Percentiles rank a stretch among this genome's conserved stretches.
Evolutionary conservation across 306 rosid genomes (phyloP).

Genomic region (Senna tora): DNA sequence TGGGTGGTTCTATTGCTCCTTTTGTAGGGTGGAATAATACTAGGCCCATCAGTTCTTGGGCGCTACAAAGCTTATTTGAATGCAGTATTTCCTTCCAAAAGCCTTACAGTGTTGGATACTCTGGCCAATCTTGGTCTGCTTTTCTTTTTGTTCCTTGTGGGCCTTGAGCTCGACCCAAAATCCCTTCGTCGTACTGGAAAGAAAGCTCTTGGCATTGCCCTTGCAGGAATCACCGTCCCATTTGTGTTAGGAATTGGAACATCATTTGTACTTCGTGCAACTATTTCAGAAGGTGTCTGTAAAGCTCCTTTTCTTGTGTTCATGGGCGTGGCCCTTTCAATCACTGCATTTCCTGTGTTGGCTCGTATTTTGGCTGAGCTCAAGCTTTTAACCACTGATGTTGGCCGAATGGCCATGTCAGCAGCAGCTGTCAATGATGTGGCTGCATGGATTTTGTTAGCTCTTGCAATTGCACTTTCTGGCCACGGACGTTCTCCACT

Average conservation of each 20-base stretch:
- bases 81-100: slow-evolving; percentile 55
- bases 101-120: slow-evolving; percentile 67
- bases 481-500: slow-evolving; percentile 48
- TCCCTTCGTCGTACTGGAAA: slow-evolving; percentile 63
- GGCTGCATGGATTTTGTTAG: slow-evolving; percentile 77
- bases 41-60: slow-evolving; percentile 76
- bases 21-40: slow-evolving; percentile 66
- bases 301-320: slow-evolving; percentile 64
- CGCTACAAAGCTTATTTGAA: slow-evolving; percentile 44
- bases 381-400: slow-evolving; percentile 63
- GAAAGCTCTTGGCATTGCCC: slow-evolving; percentile 59
- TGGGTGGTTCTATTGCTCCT: too few relatives aligned
- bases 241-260: slow-evolving; percentile 71
- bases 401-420: slow-evolving; percentile 75
- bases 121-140: slow-evolving; percentile 74
- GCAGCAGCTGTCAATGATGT: slow-evolving; percentile 86
- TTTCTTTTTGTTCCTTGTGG: slow-evolving; percentile 65
- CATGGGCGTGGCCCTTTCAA: slow-evolving; percentile 77
- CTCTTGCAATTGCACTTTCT: slow-evolving; percentile 69
- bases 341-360: slow-evolving; percentile 76
- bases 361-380: slow-evolving; percentile 80
- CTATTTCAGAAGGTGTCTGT: slow-evolving; percentile 55
- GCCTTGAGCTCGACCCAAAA: slow-evolving; percentile 61
- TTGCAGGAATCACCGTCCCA: slow-evolving; percentile 66
- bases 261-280: slow-evolving; percentile 51